Percentiles rank a stretch among this genome's conserved stretches.
Evolutionary conservation across 805 yeast species (phyloP).

Genomic region (Schwanniomyces polymorphus): DNA sequence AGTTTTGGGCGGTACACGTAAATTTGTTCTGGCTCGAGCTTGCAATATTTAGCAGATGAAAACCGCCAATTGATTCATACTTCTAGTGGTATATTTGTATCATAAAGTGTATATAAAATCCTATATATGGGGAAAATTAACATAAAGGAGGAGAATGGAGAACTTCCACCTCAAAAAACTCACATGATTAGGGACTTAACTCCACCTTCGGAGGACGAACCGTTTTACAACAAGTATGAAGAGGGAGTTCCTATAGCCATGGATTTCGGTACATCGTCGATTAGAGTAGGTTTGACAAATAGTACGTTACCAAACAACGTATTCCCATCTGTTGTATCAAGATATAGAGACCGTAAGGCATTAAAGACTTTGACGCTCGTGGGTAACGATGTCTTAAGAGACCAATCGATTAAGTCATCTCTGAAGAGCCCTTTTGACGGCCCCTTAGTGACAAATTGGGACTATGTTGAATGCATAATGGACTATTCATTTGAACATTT

Average conservation of each 20-base stretch:
- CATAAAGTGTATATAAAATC: not conserved
- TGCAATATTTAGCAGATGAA: not conserved
- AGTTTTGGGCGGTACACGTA: conserved; percentile 4
- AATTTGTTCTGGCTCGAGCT: not conserved
- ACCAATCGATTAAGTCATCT: conserved; percentile 64
- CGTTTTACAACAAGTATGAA: conserved; percentile 48
- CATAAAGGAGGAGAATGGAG: conserved; percentile 9
- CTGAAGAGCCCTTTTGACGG: conserved; percentile 87
- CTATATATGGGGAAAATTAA: not conserved
- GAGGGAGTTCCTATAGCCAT: conserved; percentile 76
- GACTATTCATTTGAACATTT: conserved; percentile 84
- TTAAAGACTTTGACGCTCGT: conserved; percentile 63
- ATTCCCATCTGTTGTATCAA: conserved; percentile 69
- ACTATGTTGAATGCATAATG: conserved; percentile 73
- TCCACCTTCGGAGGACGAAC: conserved; percentile 41
- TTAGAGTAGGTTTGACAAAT: conserved; percentile 61
- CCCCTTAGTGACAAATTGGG: conserved; percentile 88
- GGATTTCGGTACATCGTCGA: conserved; percentile 73
- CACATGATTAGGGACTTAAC: conserved; percentile 42
- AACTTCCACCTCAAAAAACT: conserved; percentile 42
- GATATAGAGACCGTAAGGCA: conserved; percentile 77
- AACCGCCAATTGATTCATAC: not conserved
- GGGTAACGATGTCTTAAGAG: conserved; percentile 81
- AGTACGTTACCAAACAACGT: conserved; percentile 51
- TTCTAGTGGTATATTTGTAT: not conserved